Evolutionary conservation across 495 filamentous ascomycete genomes (phyloP), one percentile per base, ranked within the genome.

Genomic region (Penicillium argentinense): DNA sequence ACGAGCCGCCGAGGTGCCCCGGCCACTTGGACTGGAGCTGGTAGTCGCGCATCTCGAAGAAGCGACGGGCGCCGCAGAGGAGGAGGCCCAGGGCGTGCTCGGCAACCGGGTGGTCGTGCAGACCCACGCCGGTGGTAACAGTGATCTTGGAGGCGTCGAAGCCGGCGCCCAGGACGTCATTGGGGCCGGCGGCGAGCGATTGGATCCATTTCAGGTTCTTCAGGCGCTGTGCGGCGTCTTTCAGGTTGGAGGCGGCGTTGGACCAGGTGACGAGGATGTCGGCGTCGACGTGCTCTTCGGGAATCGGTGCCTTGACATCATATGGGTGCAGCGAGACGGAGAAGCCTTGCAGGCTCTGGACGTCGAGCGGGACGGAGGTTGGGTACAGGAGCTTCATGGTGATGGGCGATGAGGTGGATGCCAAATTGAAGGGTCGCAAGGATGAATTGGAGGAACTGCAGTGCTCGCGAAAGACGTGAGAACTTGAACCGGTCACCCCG

Each of bases 321-420:
- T 83, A 83, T 21, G 74, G 55, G 49, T 79, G 71, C 4, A 83
- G 67, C 8, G 66, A 26, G 33, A 73, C 63, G 19, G 71, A 57
- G 69, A 80, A 82, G 54, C 76, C 78, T 40, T 79, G 58, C 45
- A 82, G 64, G 41, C 48, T 62, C 51, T 69, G 43, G 32, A 71
- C 44, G 60, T 80, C 66, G 53, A 82, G 69, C 23, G 61, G 59
- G 45, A 82, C 68, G 5, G 79, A 80, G 39, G 72, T 82, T 33
- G 80, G 80, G 62, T 83, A 83, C 22, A 82, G 76, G 59, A 83
- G 73, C 63, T 83, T 82, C 79, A 81, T 82, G 12, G 6, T 53
- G 37, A 19, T 16, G 13, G 37, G 18, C 5, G 24, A 36, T 19
- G 16, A 18, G 16, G 21, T 5, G n/a, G 17, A 19, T 19, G 11